Conservation (phyloP, 345 rosid species). For the Sonneratia alba region DNA sequence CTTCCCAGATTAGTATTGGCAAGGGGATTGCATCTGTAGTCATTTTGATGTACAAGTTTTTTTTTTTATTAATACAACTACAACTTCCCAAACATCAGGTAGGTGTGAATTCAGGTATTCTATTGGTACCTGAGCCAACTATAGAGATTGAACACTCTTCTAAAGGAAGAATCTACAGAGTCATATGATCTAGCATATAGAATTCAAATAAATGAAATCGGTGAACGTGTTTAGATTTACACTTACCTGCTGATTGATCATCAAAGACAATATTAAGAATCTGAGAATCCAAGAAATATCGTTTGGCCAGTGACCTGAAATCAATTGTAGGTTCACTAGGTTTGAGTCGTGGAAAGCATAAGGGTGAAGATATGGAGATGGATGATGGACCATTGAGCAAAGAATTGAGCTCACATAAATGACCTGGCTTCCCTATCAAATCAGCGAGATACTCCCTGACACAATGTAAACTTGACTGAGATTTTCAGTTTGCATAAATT, state of each 20-base stretch:
- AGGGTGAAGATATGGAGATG: constrained; percentile 84
- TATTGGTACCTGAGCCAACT: not conserved
- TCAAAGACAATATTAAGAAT: constrained; percentile 75
- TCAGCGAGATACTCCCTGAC: constrained; percentile 94
- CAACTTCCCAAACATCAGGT: no score
- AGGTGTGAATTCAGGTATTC: not conserved
- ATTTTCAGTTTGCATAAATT: constrained; percentile 3
- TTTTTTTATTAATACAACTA: no score
- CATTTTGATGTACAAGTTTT: no score
- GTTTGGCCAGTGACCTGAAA: constrained; percentile 82
- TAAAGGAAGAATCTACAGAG: not conserved
- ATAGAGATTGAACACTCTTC: not conserved
- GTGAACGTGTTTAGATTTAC: not conserved
- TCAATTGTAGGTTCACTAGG: constrained; percentile 58
- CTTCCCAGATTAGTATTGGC: no score
- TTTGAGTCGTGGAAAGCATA: constrained; percentile 80
- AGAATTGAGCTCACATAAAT: constrained; percentile 86
- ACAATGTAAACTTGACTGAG: constrained; percentile 14
- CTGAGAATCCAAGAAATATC: constrained; percentile 69
- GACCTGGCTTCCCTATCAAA: constrained; percentile 85
- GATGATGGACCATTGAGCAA: constrained; percentile 93
- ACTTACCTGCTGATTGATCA: constrained; percentile 62
- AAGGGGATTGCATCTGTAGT: no score
- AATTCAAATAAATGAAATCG: not conserved
- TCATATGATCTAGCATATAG: not conserved